Evolutionary conservation across 1,139 yeast species (phyloP), one percentile per base, ranked within the genome.

Genomic region (Kodamaea suecica): DNA sequence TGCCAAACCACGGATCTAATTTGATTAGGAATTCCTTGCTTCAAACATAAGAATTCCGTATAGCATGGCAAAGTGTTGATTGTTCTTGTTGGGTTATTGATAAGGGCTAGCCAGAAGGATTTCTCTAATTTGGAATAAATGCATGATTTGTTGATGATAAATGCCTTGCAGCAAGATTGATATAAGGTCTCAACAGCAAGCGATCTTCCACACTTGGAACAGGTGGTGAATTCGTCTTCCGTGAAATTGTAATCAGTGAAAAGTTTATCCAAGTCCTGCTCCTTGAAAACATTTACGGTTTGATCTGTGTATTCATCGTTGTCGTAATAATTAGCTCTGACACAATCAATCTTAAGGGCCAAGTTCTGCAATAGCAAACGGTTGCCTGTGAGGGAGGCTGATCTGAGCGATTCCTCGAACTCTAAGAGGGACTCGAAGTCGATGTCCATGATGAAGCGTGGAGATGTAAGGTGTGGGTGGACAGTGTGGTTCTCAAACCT

Each of bases 11-110:
- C 33, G 1, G 63, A 48, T 37, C 74, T 50, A 20, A 69, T 45
- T 39, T 61, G 68, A 37, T 52, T 55, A 8, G 74, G 75, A 13
- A 69, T 54, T 3, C 72, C 71, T 37, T 65, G 70, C 37, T 64
- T 64, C 34, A 67, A 50, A 36, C 66, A 59, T 20, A 65, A 50
- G 42, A 66, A 57, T 43, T 69, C 66, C 8, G 77, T 64, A 43
- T 69, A 73, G 48, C 66, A 58, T 4, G 80, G 79, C 27, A 73
- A 55, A 1, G 73, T 63, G 35, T 66, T 59, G 35, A 71, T 59
- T 20, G 78, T 72, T 34, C 66, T 59, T 12, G 70, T 59, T 2
- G 76, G 75, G 43, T 67, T 61, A 36, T 60, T 63, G 27, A 74
- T 52, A 36, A 73, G 70, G 25, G 69, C 58, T 36, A 65, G 48